Base-by-base conservation (phyloP, 768 basidiomycete genomes). In the Serendipita sp. region DNA sequence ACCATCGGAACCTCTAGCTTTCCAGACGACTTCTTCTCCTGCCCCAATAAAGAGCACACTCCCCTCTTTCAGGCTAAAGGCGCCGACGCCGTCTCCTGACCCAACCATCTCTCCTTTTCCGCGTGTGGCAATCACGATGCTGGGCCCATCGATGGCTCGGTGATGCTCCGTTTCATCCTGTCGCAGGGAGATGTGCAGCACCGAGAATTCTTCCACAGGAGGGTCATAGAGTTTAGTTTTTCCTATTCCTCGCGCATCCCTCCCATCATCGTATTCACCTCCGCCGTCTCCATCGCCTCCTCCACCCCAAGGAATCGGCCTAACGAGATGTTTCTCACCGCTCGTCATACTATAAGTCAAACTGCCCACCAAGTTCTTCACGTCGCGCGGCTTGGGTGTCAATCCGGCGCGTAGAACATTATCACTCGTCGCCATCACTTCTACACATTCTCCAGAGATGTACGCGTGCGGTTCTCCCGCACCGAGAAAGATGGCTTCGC, bases 381-480 rank as follows among this genome's bases (percentile, higher is more conserved):
- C 84, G 71, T 99, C 96, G 61, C 96, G 85, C 33, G 90, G 80
- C 74, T 99, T 99, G 1, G 96, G 95, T 0, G 96, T 99, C 42
- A 99, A 83, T 14, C 96, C 96, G 4, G 96, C 96, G 33, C 96
- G 90, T 66, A 99, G 94, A 72, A 99, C 96, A 72, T 98, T 98
- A 75, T 99, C 96, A 0, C 91, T 94, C 65, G 94, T 94, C 26
- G 95, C 95, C 94, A 98, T 98, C 75, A 92, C 95, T 71, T 98
- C 96, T 70, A 98, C 91, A 72, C 94, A 94, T 70, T 99, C 95
- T 71, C 96, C 96, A 42, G 81, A 84, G 60, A 98, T 79, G 72
- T 98, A 99, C 0, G 96, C 96, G 67, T 99, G 96, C 1, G 96
- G 96, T 73, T 96, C 93, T 56, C 94, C 90, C 2, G 96, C 96